phyloP scores from a whole-genome alignment of 192 early-diverging fungal species.

The Coemansia sp. region DNA sequence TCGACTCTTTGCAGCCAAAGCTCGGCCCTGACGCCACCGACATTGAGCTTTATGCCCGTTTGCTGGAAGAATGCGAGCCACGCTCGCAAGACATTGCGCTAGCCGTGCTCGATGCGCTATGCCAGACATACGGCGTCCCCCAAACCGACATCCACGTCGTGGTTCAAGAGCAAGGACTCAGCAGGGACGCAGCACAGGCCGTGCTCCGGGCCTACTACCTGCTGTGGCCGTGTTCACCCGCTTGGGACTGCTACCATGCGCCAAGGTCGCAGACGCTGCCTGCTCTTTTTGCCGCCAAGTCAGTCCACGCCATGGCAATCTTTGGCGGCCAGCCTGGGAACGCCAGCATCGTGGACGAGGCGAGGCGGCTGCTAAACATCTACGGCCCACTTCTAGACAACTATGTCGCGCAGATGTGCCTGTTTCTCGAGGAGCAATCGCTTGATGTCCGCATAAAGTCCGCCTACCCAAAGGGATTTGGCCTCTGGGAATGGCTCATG shows the following conservation, averaged over 20 bases:
- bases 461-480: constrained; percentile 60
- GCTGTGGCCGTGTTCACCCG: constrained; percentile 18
- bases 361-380: constrained; percentile 66
- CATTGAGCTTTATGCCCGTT: too few species aligned
- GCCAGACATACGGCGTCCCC: too few species aligned
- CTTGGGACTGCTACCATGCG: background rate
- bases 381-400: constrained; percentile 59
- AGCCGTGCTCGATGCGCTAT: too few species aligned
- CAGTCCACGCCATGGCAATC: constrained; percentile 63
- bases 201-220: constrained; percentile 20
- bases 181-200: background rate
- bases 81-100: too few species aligned
- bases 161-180: background rate
- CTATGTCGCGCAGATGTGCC: constrained; percentile 69
- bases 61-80: too few species aligned
- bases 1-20: too few species aligned
- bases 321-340: constrained; percentile 94
- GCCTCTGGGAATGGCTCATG: constrained; percentile 72
- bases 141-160: constrained; percentile 21
- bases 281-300: constrained; percentile 32
- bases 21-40: too few species aligned
- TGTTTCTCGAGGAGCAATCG: constrained; percentile 54
- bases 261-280: background rate
- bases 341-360: constrained; percentile 76
- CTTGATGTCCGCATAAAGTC: constrained; percentile 48